Evolutionary conservation across 1,284 basidiomycete genomes (phyloP), one percentile per base, ranked within the genome.

Genomic region (Microbotryum scabiosae): DNA sequence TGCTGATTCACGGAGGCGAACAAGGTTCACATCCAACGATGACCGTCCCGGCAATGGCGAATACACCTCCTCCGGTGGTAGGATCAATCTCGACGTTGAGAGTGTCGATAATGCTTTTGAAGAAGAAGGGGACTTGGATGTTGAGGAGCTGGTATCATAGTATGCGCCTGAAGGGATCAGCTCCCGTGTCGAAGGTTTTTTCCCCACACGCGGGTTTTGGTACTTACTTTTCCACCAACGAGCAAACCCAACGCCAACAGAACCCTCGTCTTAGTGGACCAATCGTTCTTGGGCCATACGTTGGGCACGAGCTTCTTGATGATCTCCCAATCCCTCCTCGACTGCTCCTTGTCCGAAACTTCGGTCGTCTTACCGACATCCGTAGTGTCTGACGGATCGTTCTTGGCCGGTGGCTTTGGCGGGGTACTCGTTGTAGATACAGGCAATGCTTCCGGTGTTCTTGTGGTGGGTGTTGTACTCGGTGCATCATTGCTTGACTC

Each of bases 41-140:
- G 47, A 91, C 80, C 1, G 88, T 85, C 12, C 94, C 96, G 0
- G 86, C 91, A 16, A 98, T 79, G 5, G 92, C 82, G 89, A 91
- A 97, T 4, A 90, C 88, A 25, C 70, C 70, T 46, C 67, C 60
- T 16, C 61, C 54, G 0, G 92, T 90, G 5, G 87, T 84, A 0
- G 81, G 79, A 10, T 86, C 80, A 58, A 96, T 80, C 53, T 89
- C 85, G 26, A 97, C 79, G 72, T 96, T 97, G 65, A 98, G 79
- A 1, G 85, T 75, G 73, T 98, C 94, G 61, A 98, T 85, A 53
- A 98, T 85, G 46, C 82, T 75, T 75, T 97, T 98, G 82, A 98
- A 98, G 67, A 97, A 81, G 69, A 92, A 84, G 0, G 96, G 94
- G 6, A 98, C 93, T 80, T 97, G 94, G 1, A 98, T 94, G 73